Base-by-base conservation (phyloP, 805 yeast species). In the Cyberlindnera maclurae region DNA sequence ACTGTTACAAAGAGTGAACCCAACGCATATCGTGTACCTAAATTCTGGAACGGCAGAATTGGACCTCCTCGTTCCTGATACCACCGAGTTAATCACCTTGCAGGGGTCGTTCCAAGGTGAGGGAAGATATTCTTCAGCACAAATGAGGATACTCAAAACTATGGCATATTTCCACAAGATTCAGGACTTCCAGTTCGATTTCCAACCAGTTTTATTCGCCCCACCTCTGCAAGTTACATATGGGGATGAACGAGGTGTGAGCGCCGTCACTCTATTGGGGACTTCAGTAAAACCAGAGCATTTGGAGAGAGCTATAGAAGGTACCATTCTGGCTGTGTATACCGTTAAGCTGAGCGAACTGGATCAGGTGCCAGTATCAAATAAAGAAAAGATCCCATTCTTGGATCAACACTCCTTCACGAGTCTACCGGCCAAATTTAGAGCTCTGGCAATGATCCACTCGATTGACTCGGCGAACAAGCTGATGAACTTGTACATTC, bases 401-500 rank as follows among this genome's bases (percentile, higher is more conserved):
- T 49, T n/a, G 46, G 44, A 0, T 43, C 15, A 7, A 9, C 4
- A 32, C 58, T 6, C 43, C 30, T 15, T 18, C 44, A 26, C 11
- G 22, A 26, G 12, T 11, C 11, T 33, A 10, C 12, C 17, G 38
- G 22, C 57, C 12, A 40, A 49, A 3, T 77, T 71, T 43, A 46
- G 67, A 15, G 80, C 84, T 0, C 57, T 82, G 26, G 77, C 73
- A 1, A 62, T 85, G 35, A 65, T 86, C 0, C 96, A 87, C 52
- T 81, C 90, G 1, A 59, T 85, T 11, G 71, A 79, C 46, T 41
- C 44, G 0, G 40, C 43, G 0, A 51, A 59, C 1, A 51, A 62
- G 9, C 45, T 61, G 12, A 49, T 83, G 32, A 77, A 82, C 41
- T 36, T 86, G 1, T 78, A 82, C 48, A 60, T 82, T 0, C 87